A percentile compares a stretch with the other conserved stretches of the same genome.
Evolutionary conservation across 306 rosid genomes (phyloP).

Genomic region (Abrus precatorius): DNA sequence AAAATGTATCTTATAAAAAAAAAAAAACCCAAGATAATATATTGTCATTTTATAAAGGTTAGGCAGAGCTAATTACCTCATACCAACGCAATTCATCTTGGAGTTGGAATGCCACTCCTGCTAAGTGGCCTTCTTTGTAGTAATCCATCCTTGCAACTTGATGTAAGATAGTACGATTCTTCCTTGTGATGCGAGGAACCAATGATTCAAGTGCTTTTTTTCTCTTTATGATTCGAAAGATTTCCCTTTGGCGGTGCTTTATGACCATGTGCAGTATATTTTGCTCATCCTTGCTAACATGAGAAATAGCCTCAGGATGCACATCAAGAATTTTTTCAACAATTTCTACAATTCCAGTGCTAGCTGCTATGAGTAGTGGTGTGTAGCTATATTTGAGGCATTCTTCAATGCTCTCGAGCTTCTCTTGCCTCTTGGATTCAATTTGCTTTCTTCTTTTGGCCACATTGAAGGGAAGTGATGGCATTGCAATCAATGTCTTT

Average conservation of each 20-base stretch:
- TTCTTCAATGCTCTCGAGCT: no score
- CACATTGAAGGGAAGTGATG: no score
- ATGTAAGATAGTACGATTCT: background rate
- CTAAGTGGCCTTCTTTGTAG: background rate
- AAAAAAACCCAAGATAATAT: no score
- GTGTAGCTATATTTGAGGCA: no score
- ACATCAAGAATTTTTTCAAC: background rate
- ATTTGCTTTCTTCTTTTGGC: no score
- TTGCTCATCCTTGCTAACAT: background rate
- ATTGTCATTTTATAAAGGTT: no score
- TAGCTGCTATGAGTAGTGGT: background rate
- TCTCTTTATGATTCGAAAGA: background rate
- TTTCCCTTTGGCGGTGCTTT: background rate
- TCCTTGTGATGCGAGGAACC: background rate
- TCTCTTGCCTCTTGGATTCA: no score
- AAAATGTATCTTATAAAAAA: no score
- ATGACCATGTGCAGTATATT: background rate
- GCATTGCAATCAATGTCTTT: no score
- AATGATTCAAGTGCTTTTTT: background rate
- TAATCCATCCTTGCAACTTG: conserved; percentile 19
- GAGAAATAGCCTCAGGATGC: background rate
- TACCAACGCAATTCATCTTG: conserved; percentile 2
- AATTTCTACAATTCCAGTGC: background rate
- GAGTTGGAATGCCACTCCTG: conserved; percentile 22
- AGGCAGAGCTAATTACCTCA: background rate